phyloP scores from a whole-genome alignment of 2,329 filamentous ascomycete species.

The Beauveria varroae region DNA sequence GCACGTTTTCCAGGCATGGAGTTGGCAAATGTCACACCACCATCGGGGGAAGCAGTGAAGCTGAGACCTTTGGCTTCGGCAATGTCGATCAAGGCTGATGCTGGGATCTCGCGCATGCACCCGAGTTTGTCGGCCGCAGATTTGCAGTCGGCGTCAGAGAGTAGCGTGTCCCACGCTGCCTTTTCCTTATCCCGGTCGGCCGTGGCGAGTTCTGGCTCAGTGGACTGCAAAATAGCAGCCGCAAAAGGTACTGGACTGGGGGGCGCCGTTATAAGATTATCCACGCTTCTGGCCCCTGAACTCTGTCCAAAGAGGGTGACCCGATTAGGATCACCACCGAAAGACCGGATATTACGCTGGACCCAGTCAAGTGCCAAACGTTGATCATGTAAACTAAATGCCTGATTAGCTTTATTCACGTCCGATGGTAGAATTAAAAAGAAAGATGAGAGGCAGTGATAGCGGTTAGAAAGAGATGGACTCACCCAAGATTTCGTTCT shows the following conservation, averaged over 20 bases:
- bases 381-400: slow-evolving; percentile 35
- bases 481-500: slow-evolving; percentile 19
- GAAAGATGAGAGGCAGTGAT: not conserved
- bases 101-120: slow-evolving; percentile 20
- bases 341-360: slow-evolving; percentile 52
- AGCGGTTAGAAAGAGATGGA: not conserved
- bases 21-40: slow-evolving; percentile 15
- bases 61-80: slow-evolving; percentile 15
- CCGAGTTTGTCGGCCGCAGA: slow-evolving; percentile 6
- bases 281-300: slow-evolving; percentile 46
- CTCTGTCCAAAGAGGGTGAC: slow-evolving; percentile 56
- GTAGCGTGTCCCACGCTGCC: not conserved
- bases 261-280: slow-evolving; percentile 20
- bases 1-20: slow-evolving; percentile 14
- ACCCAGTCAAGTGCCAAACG: slow-evolving; percentile 51
- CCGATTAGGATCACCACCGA: slow-evolving; percentile 54
- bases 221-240: slow-evolving; percentile 22
- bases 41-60: slow-evolving; percentile 18
- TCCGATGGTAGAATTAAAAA: not conserved
- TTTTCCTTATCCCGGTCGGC: not conserved
- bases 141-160: slow-evolving; percentile 11
- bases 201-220: slow-evolving; percentile 2
- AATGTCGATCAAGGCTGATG: slow-evolving; percentile 9
- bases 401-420: not conserved
- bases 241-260: slow-evolving; percentile 22